Conservation (phyloP, 1,284 basidiomycete species). For the Kalmanozyma brasiliensis region DNA sequence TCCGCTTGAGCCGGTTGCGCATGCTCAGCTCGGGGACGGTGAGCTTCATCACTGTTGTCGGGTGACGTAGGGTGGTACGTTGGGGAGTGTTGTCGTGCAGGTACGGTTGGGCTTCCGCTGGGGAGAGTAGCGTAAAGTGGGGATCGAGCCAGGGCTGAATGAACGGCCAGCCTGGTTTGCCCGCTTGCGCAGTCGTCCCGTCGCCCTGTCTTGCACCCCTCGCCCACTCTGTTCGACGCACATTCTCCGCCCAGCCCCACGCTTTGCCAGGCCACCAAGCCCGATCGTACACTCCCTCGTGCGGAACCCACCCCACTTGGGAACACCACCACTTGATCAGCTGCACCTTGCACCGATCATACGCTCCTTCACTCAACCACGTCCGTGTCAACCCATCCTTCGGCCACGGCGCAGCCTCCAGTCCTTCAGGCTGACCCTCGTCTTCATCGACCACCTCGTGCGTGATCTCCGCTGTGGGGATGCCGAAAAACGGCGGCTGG, state of each 20-base stretch:
- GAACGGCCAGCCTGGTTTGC: slow-evolving; percentile 47
- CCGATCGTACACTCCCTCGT: slow-evolving; percentile 33
- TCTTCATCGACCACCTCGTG: slow-evolving; percentile 7
- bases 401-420: slow-evolving; percentile 27
- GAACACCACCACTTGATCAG: slow-evolving; percentile 20
- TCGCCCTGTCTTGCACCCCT: slow-evolving; percentile 6
- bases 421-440: not conserved
- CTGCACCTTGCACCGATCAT: slow-evolving; percentile 15
- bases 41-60: slow-evolving; percentile 36
- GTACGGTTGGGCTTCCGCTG: slow-evolving; percentile 9
- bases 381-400: slow-evolving; percentile 22
- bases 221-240: slow-evolving; percentile 19
- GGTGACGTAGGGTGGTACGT: slow-evolving; percentile 14
- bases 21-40: slow-evolving; percentile 21
- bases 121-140: slow-evolving; percentile 2
- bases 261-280: slow-evolving; percentile 45
- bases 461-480: slow-evolving; percentile 5
- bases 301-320: slow-evolving; percentile 33
- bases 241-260: slow-evolving; percentile 19
- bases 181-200: too few relatives aligned
- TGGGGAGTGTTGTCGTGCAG: slow-evolving; percentile 23
- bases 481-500: slow-evolving; percentile 26
- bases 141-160: slow-evolving; percentile 28
- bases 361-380: slow-evolving; percentile 13
- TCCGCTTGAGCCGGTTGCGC: slow-evolving; percentile 22